Conservation (phyloP, 2,329 filamentous ascomycete genomes). For the Chaetomium strumarium region DNA sequence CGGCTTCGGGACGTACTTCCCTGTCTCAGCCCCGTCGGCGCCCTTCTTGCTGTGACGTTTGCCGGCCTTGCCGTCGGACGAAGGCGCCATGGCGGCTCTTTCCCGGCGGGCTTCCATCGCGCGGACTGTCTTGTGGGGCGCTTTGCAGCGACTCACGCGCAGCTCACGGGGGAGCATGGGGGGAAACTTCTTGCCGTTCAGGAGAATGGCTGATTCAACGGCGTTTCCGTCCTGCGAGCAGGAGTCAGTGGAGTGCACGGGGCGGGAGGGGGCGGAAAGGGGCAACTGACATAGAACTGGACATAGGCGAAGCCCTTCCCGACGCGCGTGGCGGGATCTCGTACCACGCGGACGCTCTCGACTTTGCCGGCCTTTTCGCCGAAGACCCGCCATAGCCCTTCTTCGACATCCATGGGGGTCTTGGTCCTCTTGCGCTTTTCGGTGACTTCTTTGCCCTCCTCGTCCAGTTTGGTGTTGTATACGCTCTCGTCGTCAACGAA, state of each 20-base stretch:
- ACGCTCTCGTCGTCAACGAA: constrained; percentile 90
- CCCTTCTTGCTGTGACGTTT: constrained; percentile 29
- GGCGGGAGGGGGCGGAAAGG: constrained; percentile 5
- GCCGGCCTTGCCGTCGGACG: constrained; percentile 29
- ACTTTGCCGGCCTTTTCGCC: constrained; percentile 67
- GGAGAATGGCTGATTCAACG: constrained; percentile 83
- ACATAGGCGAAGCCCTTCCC: constrained; percentile 98
- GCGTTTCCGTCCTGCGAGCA: constrained; percentile 62
- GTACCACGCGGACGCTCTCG: constrained; percentile 87
- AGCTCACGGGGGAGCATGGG: constrained; percentile 87
- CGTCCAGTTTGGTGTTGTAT: constrained; percentile 58
- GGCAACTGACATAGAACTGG: constrained; percentile 65
- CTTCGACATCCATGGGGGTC: constrained; percentile 77
- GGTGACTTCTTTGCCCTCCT: constrained; percentile 58
- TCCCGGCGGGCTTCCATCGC: constrained; percentile 47
- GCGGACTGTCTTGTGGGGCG: constrained; percentile 53
- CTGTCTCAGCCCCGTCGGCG: constrained; percentile 26
- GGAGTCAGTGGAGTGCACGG: neutral
- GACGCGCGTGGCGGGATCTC: constrained; percentile 83
- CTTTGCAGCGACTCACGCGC: constrained; percentile 81
- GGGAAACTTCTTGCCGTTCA: constrained; percentile 87
- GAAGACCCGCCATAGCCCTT: constrained; percentile 85
- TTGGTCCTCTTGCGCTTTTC: constrained; percentile 61
- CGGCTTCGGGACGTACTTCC: constrained; percentile 61
- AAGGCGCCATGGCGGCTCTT: constrained; percentile 26